phyloP scores from a whole-genome alignment of 169 alveolate species.

The Plasmodium cynomolgi region DNA sequence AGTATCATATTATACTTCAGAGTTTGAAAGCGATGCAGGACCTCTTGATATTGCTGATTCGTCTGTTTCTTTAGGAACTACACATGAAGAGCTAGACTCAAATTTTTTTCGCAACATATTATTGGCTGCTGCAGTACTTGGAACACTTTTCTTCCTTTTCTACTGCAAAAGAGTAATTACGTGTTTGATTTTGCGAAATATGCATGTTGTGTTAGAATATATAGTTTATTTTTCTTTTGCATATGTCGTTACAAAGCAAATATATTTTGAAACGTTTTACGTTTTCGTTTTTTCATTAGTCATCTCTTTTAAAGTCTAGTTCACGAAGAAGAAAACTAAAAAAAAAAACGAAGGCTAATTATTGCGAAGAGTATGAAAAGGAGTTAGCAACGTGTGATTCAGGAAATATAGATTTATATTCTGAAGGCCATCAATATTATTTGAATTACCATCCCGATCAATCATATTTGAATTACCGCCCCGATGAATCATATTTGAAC shows the following conservation, averaged over 20 bases:
- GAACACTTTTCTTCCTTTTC: neutral
- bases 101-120: neutral
- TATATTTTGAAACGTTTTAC: neutral
- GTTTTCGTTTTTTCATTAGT: neutral
- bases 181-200: neutral
- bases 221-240: neutral
- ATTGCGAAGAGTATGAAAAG: too few species aligned
- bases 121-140: neutral
- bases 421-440: too few species aligned
- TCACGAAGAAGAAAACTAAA: too few species aligned
- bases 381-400: too few species aligned
- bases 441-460: too few species aligned
- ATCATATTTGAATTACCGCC: too few species aligned
- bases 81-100: neutral
- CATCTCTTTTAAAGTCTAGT: too few species aligned
- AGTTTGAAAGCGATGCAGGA: neutral
- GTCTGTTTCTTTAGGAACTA: too few species aligned
- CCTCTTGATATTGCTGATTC: neutral
- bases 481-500: too few species aligned
- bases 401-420: too few species aligned
- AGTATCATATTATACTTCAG: neutral
- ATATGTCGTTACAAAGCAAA: neutral
- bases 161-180: neutral
- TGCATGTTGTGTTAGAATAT: neutral
- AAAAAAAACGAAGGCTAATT: too few species aligned